Evolutionary conservation across 176 grass and related monocot species (phyloP), one percentile per base, ranked within the genome.

Genomic region (Melocanna baccifera): DNA sequence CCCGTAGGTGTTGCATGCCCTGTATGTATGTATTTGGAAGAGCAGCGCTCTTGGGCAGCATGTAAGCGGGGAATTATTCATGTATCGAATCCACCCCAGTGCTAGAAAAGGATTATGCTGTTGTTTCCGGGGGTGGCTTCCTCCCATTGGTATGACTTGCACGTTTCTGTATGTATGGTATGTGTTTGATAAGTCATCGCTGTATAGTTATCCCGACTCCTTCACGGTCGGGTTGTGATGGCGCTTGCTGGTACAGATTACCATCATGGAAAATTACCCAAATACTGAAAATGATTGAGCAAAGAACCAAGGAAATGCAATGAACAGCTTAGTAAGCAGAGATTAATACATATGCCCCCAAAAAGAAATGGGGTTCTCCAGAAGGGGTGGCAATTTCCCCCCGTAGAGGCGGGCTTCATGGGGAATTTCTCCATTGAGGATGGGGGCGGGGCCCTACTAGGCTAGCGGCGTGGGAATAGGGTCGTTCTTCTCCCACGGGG

Each of bases 1-100:
- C 50, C 69, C 67, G 69, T 67, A 45, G 45, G 88, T 71, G 67
- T 79, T 87, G 84, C 61, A 67, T 79, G 74, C 50, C 80, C 67
- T 84, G 81, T 89, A 67, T 85, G 75, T 36, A 67, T 85, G 75
- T 36, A 85, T 83, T 78, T 74, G 50, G 59, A 87, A 79, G 80
- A 74, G 40, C 59, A 83, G 67, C 50, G 58, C 74, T 65, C 69
- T 73, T 72, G 6, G 19, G 75, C 79, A 43, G 39, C 70, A 67
- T 78, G 74, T 74, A 26, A 61, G 46, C 40, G 9, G 43, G 61
- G 40, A 62, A 61, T 52, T 77, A 43, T 83, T 84, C n/a, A 25
- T 90, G 50, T 83, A 45, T 30, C 42, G 20, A 51, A 12, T 75
- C 57, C 25, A 32, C 28, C 62, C 40, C 61, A 39, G 42, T 12